Percentiles rank a stretch among this genome's conserved stretches.
Evolutionary conservation across 768 basidiomycete genomes (phyloP).

Genomic region (Leccinellum albellum): DNA sequence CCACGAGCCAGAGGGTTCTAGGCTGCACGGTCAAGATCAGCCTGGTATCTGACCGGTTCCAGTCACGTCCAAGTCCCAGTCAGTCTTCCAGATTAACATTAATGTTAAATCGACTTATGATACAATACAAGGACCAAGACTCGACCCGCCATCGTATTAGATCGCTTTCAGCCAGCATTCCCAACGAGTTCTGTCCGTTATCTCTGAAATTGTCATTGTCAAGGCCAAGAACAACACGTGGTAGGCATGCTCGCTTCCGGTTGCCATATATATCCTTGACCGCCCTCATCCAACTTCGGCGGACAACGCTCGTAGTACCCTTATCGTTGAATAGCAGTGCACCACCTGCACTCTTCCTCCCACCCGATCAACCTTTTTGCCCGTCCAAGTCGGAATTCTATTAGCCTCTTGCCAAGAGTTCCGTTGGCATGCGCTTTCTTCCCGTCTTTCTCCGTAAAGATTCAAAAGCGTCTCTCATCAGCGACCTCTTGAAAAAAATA

Average conservation of each 20-base stretch:
- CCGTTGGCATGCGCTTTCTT: conserved; percentile 23
- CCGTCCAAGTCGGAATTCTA: conserved; percentile 1
- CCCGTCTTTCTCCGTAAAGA: conserved; percentile 27
- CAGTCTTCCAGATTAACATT: too few relatives aligned
- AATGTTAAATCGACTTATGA: too few relatives aligned
- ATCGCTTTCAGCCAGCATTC: too few relatives aligned
- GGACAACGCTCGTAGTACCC: conserved; percentile 14
- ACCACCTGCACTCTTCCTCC: conserved; percentile 7
- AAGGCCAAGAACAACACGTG: background rate
- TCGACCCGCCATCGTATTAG: too few relatives aligned
- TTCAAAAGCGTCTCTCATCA: conserved; percentile 21
- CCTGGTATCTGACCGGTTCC: too few relatives aligned
- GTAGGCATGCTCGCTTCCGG: background rate
- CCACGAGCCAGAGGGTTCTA: background rate
- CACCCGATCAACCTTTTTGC: conserved; percentile 6
- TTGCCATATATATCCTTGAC: conserved; percentile 11
- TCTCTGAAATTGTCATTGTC: background rate
- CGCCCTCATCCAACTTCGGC: conserved; percentile 1
- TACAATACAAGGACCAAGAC: too few relatives aligned
- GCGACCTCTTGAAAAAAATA: conserved; percentile 23
- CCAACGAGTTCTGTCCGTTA: too few relatives aligned
- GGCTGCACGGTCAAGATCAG: background rate
- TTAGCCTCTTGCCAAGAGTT: background rate
- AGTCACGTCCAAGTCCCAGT: too few relatives aligned
- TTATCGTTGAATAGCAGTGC: conserved; percentile 12